Evolutionary conservation across 148 eudicot species (phyloP), one percentile per base, ranked within the genome.

Genomic region (Arbutus unedo): DNA sequence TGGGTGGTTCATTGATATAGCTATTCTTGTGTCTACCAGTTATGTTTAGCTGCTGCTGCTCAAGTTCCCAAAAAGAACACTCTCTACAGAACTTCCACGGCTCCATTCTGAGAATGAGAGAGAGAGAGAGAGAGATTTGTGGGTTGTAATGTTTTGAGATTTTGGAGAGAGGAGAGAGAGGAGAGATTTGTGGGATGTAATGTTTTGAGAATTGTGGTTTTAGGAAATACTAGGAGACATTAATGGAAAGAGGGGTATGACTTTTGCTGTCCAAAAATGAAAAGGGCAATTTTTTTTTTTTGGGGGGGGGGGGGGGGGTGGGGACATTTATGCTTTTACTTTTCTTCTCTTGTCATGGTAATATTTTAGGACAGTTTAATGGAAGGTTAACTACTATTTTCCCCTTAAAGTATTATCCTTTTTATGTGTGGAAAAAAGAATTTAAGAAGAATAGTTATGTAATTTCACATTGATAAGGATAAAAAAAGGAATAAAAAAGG

Each of bases 91-190:
- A 77, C 88, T 25, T 80, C 82, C 31, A 87, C 89, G 1, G 87
- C 91, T 64, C 88, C 88, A 85, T 89, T 89, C 83, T 89, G 73
- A 85, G 83, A 67, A 51, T 25, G 8, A 7, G 67, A 70, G 74
- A 68, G 67, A 14, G 44, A 11, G 73, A 68, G 73, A 14, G 7
- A 15, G 45, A 43, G 13, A 41, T 47, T 25, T 47, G 15, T 47
- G 14, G 9, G 59, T 48, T 80, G 82, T 43, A 4, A 19, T 18
- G 16, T 79, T 59, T 60, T 60, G 38, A 45, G 48, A 51, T 31
- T 31, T 31, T 31, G 67, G 8, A 7, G 67, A 70, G 74, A 68
- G 25, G 67, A 14, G 72, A 11, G 73, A 68, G 73, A 14, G 45
- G 7, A 15, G 45, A 43, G 13, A 41, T 47, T 25, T 47, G 15